Evolutionary conservation across 179 eudicot species (phyloP).

Genomic region (Drosera spatulata): DNA sequence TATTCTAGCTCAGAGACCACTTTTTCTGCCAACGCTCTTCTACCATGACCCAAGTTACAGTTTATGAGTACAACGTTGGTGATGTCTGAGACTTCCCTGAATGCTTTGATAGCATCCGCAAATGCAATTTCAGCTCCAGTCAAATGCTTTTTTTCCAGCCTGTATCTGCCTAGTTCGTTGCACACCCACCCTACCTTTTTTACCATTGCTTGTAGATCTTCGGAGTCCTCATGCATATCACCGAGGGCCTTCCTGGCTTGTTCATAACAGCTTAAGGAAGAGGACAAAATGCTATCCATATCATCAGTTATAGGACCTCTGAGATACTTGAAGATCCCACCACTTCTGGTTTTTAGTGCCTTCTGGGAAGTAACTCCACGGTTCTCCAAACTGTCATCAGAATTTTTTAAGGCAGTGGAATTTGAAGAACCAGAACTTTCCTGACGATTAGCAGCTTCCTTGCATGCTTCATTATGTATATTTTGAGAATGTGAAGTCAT

Average conservation of each 20-base stretch:
- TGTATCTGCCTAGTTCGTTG: constrained; percentile 79
- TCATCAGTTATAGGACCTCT: constrained; percentile 37
- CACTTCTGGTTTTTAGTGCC: constrained; percentile 24
- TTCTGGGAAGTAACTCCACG: constrained; percentile 20
- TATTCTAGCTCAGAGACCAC: constrained; percentile 44
- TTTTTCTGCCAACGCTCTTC: constrained; percentile 85
- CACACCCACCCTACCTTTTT: constrained; percentile 98
- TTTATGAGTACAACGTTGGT: constrained; percentile 71
- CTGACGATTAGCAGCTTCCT: constrained; percentile 6
- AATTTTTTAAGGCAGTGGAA: constrained; percentile 9
- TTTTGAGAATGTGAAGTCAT: constrained; percentile 18
- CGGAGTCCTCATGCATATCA: constrained; percentile 31
- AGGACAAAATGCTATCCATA: constrained; percentile 48
- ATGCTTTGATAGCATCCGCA: constrained; percentile 68
- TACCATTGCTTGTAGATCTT: constrained; percentile 47
- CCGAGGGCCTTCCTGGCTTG: constrained; percentile 60
- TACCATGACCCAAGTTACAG: constrained; percentile 90
- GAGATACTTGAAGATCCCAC: constrained; percentile 84
- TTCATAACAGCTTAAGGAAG: constrained; percentile 58
- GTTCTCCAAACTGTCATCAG: constrained; percentile 4
- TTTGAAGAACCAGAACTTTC: constrained; percentile 8
- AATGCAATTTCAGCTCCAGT: constrained; percentile 72
- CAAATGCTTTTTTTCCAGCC: constrained; percentile 61
- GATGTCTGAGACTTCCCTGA: constrained; percentile 68
- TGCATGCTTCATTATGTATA: constrained; percentile 13